phyloP scores from a whole-genome alignment of 495 filamentous ascomycete genomes.

The Bathelium albidoporum region DNA sequence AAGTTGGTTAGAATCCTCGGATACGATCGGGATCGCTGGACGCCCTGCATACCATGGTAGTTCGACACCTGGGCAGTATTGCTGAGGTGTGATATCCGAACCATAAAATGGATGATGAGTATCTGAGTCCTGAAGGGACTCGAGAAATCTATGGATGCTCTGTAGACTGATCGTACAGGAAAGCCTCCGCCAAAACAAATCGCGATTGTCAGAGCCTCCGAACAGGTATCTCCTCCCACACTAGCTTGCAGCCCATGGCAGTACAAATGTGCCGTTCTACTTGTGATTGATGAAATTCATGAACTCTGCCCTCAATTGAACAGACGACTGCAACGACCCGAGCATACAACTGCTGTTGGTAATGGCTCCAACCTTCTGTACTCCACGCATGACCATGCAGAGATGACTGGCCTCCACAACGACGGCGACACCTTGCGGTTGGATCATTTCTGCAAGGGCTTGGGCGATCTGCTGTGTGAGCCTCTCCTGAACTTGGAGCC shows the following conservation, averaged over 20 bases:
- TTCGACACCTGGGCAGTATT: too few relatives aligned
- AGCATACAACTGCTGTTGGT: constrained; percentile 92
- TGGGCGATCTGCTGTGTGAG: constrained; percentile 92
- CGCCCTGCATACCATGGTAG: too few relatives aligned
- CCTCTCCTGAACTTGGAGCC: constrained; percentile 86
- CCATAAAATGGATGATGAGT: too few relatives aligned
- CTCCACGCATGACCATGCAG: constrained; percentile 94
- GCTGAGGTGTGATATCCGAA: too few relatives aligned
- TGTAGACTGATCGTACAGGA: too few relatives aligned
- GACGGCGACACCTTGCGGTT: constrained; percentile 82
- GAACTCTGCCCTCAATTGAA: constrained; percentile 21
- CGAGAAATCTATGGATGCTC: too few relatives aligned
- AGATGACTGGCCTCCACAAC: constrained; percentile 93
- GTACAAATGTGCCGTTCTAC: constrained; percentile 7
- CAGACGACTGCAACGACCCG: constrained; percentile 77
- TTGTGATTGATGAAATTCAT: constrained; percentile 3
- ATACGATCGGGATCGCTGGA: too few relatives aligned
- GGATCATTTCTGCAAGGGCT: constrained; percentile 76
- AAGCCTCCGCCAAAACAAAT: too few relatives aligned
- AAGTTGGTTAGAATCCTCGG: too few relatives aligned
- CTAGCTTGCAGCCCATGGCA: constrained; percentile 4
- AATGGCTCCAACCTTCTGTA: constrained; percentile 74
- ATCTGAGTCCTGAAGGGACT: too few relatives aligned
- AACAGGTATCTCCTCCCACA: not conserved
- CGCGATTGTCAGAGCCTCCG: too few relatives aligned